Conservation (phyloP, 2,329 filamentous ascomycete genomes). For the Fusarium begoniae region DNA sequence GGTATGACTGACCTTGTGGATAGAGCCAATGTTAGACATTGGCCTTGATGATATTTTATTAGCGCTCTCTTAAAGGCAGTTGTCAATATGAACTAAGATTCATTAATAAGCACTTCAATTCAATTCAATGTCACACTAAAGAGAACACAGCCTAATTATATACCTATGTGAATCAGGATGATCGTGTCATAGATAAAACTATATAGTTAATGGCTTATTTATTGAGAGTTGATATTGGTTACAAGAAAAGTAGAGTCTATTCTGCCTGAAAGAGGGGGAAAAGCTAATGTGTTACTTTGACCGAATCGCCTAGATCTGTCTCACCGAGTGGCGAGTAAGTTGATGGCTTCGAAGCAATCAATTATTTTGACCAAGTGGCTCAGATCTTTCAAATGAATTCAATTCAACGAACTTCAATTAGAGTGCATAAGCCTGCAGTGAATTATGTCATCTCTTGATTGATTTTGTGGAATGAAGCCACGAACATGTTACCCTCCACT, state of each 20-base stretch:
- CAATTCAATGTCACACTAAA: not conserved
- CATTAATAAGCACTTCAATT: not conserved
- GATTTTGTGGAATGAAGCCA: constrained; percentile 13
- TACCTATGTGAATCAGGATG: no score
- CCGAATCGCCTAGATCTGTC: no score
- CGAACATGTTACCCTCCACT: constrained; percentile 23
- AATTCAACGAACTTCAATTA: not conserved
- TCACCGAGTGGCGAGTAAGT: no score
- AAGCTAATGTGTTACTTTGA: no score
- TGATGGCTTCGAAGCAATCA: no score
- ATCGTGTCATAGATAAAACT: no score
- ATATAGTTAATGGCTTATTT: no score
- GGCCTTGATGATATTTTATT: constrained; percentile 10
- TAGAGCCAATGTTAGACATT: constrained; percentile 7
- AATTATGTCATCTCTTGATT: constrained; percentile 17
- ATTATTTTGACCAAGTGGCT: no score
- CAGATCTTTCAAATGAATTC: not conserved
- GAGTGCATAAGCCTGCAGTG: not conserved
- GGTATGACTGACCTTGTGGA: not conserved
- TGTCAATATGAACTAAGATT: not conserved
- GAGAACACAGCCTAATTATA: no score
- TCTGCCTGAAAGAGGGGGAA: no score
- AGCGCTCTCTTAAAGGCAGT: not conserved
- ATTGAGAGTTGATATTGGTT: no score
- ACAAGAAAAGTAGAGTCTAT: no score